Conservation (phyloP, 148 eudicot genomes). For the Rhododendron williamsianum region DNA sequence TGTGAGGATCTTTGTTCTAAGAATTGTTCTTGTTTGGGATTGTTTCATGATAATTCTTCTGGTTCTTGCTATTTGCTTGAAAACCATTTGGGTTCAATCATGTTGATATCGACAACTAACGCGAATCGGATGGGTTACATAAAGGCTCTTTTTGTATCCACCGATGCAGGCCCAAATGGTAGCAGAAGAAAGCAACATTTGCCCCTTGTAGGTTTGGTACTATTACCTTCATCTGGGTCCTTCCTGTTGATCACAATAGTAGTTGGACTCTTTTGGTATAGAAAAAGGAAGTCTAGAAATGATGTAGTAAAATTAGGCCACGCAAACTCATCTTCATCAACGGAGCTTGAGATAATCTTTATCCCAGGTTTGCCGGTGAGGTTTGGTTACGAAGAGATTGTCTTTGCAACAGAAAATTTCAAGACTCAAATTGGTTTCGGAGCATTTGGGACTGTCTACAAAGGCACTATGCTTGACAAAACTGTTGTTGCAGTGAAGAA, state of each 20-base stretch:
- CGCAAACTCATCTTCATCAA: conserved; percentile 28
- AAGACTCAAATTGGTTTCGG: conserved; percentile 57
- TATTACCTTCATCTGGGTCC: conserved; percentile 38
- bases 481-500: conserved; percentile 66
- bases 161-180: conserved; percentile 10
- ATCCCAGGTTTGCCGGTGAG: conserved; percentile 57
- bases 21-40: conserved; percentile 60
- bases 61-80: conserved; percentile 20
- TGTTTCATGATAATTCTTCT: conserved; percentile 29
- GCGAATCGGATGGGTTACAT: conserved; percentile 35
- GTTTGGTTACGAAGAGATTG: conserved; percentile 23
- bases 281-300: conserved; percentile 18
- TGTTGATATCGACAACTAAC: conserved; percentile 5
- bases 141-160: conserved; percentile 24
- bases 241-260: conserved; percentile 14
- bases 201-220: conserved; percentile 35
- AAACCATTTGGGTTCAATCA: conserved; percentile 47
- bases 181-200: conserved; percentile 11
- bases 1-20: conserved; percentile 49
- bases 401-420: conserved; percentile 54
- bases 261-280: conserved; percentile 29
- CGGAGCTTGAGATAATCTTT: conserved; percentile 48
- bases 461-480: conserved; percentile 27
- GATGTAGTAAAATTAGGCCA: conserved; percentile 14
- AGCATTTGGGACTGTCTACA: conserved; percentile 44